A percentile compares a stretch with the other conserved stretches of the same genome.
These are phyloP conservation scores for Eucalyptus pauciflora DNA, from an alignment of 345 rosid species.

Conservation along the genomic window DNA sequence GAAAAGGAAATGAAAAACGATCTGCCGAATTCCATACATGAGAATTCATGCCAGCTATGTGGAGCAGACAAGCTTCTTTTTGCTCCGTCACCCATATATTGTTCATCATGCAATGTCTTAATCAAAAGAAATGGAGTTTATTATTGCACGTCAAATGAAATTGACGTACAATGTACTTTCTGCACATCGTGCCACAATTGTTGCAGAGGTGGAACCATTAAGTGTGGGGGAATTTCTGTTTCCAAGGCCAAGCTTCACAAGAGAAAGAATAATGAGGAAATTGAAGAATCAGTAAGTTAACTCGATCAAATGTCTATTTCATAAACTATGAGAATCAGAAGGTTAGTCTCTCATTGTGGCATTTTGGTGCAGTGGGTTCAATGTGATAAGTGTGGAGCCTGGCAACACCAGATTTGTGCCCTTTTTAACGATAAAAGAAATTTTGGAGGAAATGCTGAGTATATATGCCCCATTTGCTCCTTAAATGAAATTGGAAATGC, in stretches of 20 bases:
- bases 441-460: constrained; percentile 92
- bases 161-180: constrained; percentile 64
- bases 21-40: constrained; percentile 5
- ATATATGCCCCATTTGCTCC: constrained; percentile 88
- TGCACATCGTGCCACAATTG: constrained; percentile 78
- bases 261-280: constrained; percentile 82
- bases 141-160: constrained; percentile 43
- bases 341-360: constrained; percentile 2
- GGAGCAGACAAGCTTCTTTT: constrained; percentile 82
- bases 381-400: constrained; percentile 91
- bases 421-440: constrained; percentile 79
- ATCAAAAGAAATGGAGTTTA: constrained; percentile 83
- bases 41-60: constrained; percentile 88
- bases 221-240: constrained; percentile 47
- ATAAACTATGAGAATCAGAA: neutral
- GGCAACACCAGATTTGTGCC: constrained; percentile 99
- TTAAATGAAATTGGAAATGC: constrained; percentile 61
- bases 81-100: constrained; percentile 87
- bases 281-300: constrained; percentile 76
- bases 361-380: constrained; percentile 80
- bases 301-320: neutral
- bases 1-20: neutral
- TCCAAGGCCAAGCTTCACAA: constrained; percentile 68
- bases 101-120: constrained; percentile 71
- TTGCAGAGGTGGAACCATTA: constrained; percentile 57